A percentile compares a stretch with the other conserved stretches of the same genome.
These are phyloP conservation scores for Termitomyces titanicus DNA, from an alignment of 768 basidiomycete species.

Conservation along the genomic window DNA sequence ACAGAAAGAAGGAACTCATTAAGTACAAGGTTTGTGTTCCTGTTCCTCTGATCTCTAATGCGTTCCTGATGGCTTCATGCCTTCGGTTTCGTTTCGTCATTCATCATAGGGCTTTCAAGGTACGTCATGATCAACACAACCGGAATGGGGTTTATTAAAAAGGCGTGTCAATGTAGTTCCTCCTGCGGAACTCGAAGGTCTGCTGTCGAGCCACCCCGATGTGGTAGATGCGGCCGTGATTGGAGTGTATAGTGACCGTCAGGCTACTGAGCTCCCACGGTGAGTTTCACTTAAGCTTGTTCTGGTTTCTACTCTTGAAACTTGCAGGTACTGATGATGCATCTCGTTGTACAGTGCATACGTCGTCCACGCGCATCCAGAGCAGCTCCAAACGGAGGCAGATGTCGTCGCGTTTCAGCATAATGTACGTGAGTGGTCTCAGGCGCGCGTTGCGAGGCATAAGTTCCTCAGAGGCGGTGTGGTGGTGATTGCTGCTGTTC, in stretches of 20 bases:
- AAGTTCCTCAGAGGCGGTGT: constrained; percentile 81
- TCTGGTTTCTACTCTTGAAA: not conserved
- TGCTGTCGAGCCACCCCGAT: constrained; percentile 70
- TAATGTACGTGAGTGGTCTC: constrained; percentile 64
- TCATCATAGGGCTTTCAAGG: constrained; percentile 71
- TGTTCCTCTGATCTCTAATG: not conserved
- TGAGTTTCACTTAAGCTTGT: constrained; percentile 24
- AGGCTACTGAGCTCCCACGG: constrained; percentile 84
- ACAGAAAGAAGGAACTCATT: constrained; percentile 71
- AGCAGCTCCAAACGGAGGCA: constrained; percentile 26
- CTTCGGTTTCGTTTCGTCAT: not conserved
- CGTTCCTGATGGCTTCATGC: not conserved
- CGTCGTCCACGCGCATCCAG: constrained; percentile 49
- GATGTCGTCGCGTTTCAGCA: constrained; percentile 42
- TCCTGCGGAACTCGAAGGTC: constrained; percentile 80
- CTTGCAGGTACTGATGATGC: not conserved
- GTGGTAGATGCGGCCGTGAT: constrained; percentile 82
- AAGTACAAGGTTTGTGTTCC: constrained; percentile 56
- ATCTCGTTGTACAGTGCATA: constrained; percentile 47
- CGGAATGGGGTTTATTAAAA: not conserved
- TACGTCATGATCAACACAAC: constrained; percentile 17
- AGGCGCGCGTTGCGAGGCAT: constrained; percentile 65
- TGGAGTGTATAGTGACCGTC: constrained; percentile 58
- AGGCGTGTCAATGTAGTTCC: constrained; percentile 48
- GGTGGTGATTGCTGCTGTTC: constrained; percentile 55